A percentile compares a stretch with the other conserved stretches of the same genome.
Evolutionary conservation across 163 green algal species (phyloP).

Genomic region (Botryococcus braunii): DNA sequence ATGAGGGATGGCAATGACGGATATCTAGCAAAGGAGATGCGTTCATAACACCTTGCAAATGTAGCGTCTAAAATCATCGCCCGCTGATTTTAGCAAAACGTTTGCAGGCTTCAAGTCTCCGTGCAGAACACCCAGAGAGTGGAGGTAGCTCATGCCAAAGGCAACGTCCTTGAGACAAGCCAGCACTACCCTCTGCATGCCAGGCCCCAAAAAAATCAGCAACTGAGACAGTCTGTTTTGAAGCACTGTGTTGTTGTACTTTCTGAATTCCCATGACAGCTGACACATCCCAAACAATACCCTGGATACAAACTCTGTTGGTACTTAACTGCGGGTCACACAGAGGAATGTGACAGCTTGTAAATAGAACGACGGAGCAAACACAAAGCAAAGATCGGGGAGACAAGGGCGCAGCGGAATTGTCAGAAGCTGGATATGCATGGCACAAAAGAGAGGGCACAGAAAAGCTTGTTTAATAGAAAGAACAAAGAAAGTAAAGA

Average conservation of each 20-base stretch:
- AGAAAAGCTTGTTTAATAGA: too few relatives aligned
- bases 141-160: slow-evolving; percentile 10
- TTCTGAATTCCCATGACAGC: neutral
- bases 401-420: too few relatives aligned
- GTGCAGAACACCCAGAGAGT: slow-evolving; percentile 12
- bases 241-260: neutral
- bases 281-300: neutral
- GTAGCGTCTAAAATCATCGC: slow-evolving; percentile 4
- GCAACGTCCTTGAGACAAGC: slow-evolving; percentile 4
- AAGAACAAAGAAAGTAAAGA: too few relatives aligned
- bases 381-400: too few relatives aligned
- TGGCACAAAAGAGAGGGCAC: too few relatives aligned
- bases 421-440: too few relatives aligned
- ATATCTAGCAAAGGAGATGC: neutral
- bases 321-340: too few relatives aligned
- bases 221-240: neutral
- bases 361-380: too few relatives aligned
- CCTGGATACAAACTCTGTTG: too few relatives aligned
- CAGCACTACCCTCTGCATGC: neutral
- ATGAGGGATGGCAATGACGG: too few relatives aligned
- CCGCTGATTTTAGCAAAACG: slow-evolving; percentile 11
- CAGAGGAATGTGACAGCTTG: too few relatives aligned
- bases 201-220: neutral
- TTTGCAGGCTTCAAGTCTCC: slow-evolving; percentile 12
- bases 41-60: slow-evolving; percentile 7